Conservation (phyloP, 129 eudicot genomes). For the Centaurea solstitialis region DNA sequence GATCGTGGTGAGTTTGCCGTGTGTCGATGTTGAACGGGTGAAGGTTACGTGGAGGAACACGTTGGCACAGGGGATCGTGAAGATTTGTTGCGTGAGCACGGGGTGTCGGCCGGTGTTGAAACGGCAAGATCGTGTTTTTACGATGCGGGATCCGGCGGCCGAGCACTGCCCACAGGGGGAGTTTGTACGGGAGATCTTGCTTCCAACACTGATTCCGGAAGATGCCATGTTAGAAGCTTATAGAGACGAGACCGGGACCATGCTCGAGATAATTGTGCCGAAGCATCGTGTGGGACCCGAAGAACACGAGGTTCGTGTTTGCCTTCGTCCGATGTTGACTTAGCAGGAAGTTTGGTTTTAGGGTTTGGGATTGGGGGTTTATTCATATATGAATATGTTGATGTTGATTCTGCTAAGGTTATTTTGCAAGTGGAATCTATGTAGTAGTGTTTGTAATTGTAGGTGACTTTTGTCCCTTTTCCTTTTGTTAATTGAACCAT, state of each 20-base stretch:
- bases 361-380: constrained; percentile 16
- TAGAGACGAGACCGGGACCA: constrained; percentile 65
- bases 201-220: constrained; percentile 69
- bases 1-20: constrained; percentile 69
- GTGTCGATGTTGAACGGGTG: constrained; percentile 69
- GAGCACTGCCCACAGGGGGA: constrained; percentile 89
- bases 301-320: constrained; percentile 80
- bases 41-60: constrained; percentile 83
- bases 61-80: constrained; percentile 68
- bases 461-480: constrained; percentile 20
- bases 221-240: constrained; percentile 84
- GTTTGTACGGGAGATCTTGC: constrained; percentile 63
- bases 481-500: constrained; percentile 21
- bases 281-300: constrained; percentile 84
- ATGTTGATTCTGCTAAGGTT: constrained; percentile 28
- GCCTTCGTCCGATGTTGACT: constrained; percentile 55
- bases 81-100: constrained; percentile 65
- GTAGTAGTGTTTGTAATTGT: constrained; percentile 11
- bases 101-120: constrained; percentile 58
- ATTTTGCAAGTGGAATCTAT: constrained; percentile 30
- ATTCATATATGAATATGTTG: constrained; percentile 1
- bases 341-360: constrained; percentile 21
- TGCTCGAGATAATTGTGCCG: constrained; percentile 78
- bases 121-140: constrained; percentile 55
- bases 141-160: constrained; percentile 59